A percentile compares a stretch with the other conserved stretches of the same genome.
phyloP scores from a whole-genome alignment of 345 rosid genomes.

The Kernera saxatilis region DNA sequence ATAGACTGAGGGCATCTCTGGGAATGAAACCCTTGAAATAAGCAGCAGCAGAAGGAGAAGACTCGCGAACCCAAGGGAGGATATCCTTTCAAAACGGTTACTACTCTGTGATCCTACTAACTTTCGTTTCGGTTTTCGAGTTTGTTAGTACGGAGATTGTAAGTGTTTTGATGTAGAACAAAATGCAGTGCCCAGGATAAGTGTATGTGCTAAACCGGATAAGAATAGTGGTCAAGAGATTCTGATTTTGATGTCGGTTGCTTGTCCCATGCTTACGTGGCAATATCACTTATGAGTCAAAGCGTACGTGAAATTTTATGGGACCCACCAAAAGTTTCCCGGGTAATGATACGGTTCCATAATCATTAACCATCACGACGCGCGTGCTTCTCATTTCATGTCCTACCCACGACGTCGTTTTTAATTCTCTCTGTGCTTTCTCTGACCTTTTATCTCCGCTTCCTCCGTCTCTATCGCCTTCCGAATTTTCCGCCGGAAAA shows the following conservation, averaged over 20 bases:
- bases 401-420: constrained; percentile 11
- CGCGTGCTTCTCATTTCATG: constrained; percentile 24
- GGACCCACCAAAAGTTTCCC: neutral
- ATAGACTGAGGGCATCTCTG: constrained; percentile 65
- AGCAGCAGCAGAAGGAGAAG: neutral
- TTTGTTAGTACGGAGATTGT: neutral
- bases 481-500: neutral
- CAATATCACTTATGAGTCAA: neutral
- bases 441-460: neutral
- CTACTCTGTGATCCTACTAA: neutral
- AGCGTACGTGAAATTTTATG: neutral
- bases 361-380: constrained; percentile 14
- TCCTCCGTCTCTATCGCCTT: neutral
- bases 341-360: constrained; percentile 4
- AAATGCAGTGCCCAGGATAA: neutral
- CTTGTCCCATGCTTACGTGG: neutral
- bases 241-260: neutral
- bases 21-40: constrained; percentile 65
- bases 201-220: constrained; percentile 8
- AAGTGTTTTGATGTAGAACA: constrained; percentile 10
- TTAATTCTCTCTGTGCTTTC: neutral
- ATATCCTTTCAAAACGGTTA: neutral
- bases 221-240: neutral
- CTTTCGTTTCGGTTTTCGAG: neutral
- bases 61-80: neutral